Base-by-base conservation (phyloP, 257 asterid genomes). In the Solanum phureja region DNA sequence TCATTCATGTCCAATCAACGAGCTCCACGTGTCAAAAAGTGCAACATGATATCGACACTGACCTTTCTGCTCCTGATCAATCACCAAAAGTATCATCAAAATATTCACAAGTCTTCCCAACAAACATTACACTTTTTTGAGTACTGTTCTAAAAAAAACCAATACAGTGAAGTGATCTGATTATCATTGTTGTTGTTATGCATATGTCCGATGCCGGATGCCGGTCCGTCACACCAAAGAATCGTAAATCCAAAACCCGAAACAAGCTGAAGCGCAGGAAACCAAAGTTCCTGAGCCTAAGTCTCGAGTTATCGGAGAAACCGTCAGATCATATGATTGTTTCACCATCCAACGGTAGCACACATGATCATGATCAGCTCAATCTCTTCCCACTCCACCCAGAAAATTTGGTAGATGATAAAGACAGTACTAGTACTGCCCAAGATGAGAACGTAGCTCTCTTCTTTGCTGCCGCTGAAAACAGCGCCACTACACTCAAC, bases 251-350 rank as follows among this genome's bases (percentile, higher is more conserved):
- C 31, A 86, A 91, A 85, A 73, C 84, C 5, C 33, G 14, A 81
- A 46, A 18, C 31, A 91, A 88, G 7, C 14, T 16, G 5, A 74
- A 74, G 91, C 83, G 93, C 11, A 91, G 87, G 73, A 96, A 92
- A 69, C 95, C 95, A 44, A 96, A 95, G 85, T 94, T 91, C 88
- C 95, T 95, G 77, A 96, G 99, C 91, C 95, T 96, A 82, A 91
- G 96, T 76, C 94, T 88, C n/a, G 93, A 92, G 88, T 88, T 94
- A 12, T 94, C 98, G 19, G 88, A 93, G 8, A 86, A 91, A 11
- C 76, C 64, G 23, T 62, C 40, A 6, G 12, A 29, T 42, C n/a
- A 42, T 46, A n/a, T 34, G 35, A 31, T 19, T 5, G 23, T 1
- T 18, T 73, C 72, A 58, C 64, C 84, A 58, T 77, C 84, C 4